Evolutionary conservation across 805 yeast genomes (phyloP).

Genomic region (Alloascoidea hylecoeti): DNA sequence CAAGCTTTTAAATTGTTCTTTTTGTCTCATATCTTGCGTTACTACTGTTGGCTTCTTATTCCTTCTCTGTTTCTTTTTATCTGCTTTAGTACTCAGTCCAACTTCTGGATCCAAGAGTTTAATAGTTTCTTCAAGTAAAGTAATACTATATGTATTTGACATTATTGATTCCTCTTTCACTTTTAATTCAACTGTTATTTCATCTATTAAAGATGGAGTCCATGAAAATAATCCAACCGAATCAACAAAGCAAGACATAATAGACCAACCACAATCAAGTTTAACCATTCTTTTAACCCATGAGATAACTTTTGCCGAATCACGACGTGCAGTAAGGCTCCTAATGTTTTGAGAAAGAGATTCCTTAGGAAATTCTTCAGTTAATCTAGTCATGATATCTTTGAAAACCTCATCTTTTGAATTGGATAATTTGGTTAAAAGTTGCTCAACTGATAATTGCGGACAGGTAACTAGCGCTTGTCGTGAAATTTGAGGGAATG

Average conservation of each 20-base stretch:
- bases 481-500: slow-evolving; percentile 52
- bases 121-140: slow-evolving; percentile 14
- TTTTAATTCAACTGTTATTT: slow-evolving; percentile 29
- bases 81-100: slow-evolving; percentile 9
- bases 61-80: slow-evolving; percentile 10
- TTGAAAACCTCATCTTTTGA: slow-evolving; percentile 45
- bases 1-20: slow-evolving; percentile 7
- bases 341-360: slow-evolving; percentile 35
- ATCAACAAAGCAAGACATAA: slow-evolving; percentile 55
- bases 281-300: slow-evolving; percentile 28
- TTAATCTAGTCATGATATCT: slow-evolving; percentile 53
- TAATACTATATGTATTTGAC: slow-evolving; percentile 9
- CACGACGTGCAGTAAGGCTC: slow-evolving; percentile 11
- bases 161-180: slow-evolving; percentile 27
- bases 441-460: slow-evolving; percentile 46
- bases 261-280: slow-evolving; percentile 38
- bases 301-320: slow-evolving; percentile 20
- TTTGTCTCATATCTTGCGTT: slow-evolving; percentile 6
- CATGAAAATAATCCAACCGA: slow-evolving; percentile 62
- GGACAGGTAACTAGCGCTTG: slow-evolving; percentile 77
- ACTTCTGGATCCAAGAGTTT: slow-evolving; percentile 9
- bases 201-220: slow-evolving; percentile 33
- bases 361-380: slow-evolving; percentile 47
- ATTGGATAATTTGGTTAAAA: slow-evolving; percentile 43
- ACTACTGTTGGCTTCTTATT: slow-evolving; percentile 7